Base-by-base conservation (phyloP, 768 basidiomycete genomes). In the Mycena latifolia region DNA sequence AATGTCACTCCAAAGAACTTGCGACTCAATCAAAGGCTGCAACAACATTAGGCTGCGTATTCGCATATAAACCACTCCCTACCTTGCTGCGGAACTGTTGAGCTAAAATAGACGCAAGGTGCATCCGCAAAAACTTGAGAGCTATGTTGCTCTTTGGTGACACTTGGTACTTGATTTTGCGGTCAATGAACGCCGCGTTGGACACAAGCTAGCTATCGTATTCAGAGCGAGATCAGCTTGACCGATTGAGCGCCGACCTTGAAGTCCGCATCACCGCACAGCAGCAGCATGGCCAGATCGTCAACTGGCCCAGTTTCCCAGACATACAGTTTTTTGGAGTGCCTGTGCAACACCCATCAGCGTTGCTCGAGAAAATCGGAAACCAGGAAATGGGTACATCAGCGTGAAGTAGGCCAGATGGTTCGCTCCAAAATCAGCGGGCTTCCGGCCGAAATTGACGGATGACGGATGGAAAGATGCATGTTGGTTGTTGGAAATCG, bases 221-320 rank as follows among this genome's bases (percentile, higher is more conserved):
- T 54, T 60, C 5, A 35, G 48, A 57, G 24, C 10, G n/a, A 22
- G 4, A 28, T n/a, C 28, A 50, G 14, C 33, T 6, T 28, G 20
- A 33, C 4, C 4, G 28, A 41, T 24, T n/a, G n/a, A 17, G 41
- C 24, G 11, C 47, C 29, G 62, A 75, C 95, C 87, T 92, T 96
- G 81, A 93, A 91, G 61, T 98, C 97, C 25, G 86, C 82, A 66
- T 98, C 97, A 11, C 97, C 97, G 64, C 96, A 98, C 0, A 98
- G 79, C 20, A 98, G 81, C 28, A 94, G 73, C 55, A 99, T 76
- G 5, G 94, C 88, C 28, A 93, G 77, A 70, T 97, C 94, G 67
- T 98, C 93, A 10, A 93, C 87, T 7, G 95, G 93, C 8, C 94
- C 90, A 0, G 92, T 95, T 77, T 99, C 97, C 95, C 95, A 98